Conservation (phyloP, 805 yeast genomes). For the Debaryomyces tyrocola region DNA sequence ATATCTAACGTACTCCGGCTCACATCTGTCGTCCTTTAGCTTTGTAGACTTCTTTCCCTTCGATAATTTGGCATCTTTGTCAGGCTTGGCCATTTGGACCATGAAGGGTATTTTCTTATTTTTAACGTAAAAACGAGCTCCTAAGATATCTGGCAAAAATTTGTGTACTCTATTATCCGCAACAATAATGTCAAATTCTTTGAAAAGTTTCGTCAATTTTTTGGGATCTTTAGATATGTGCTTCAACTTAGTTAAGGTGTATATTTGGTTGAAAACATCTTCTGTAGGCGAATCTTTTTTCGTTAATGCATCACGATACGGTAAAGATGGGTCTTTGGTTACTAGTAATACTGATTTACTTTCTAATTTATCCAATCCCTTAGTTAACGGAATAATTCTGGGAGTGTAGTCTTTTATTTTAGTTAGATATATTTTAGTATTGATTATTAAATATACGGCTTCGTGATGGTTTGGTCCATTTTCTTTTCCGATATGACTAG, state of each 20-base stretch:
- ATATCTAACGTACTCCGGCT: conserved; percentile 58
- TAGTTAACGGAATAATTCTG: conserved; percentile 50
- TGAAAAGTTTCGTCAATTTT: conserved; percentile 47
- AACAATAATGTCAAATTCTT: conserved; percentile 65
- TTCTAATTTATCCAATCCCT: conserved; percentile 49
- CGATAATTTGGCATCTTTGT: conserved; percentile 32
- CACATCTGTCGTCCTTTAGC: conserved; percentile 59
- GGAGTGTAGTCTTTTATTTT: conserved; percentile 40
- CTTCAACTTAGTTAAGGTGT: conserved; percentile 58
- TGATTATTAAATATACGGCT: conserved; percentile 33
- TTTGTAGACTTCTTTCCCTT: conserved; percentile 35
- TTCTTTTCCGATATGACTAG: conserved; percentile 13
- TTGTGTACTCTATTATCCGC: conserved; percentile 70
- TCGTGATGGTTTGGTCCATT: conserved; percentile 15
- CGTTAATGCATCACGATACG: conserved; percentile 50
- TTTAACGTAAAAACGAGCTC: conserved; percentile 59
- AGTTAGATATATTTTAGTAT: conserved; percentile 27
- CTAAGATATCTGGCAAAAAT: conserved; percentile 57
- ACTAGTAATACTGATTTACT: conserved; percentile 57
- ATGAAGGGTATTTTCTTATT: conserved; percentile 68
- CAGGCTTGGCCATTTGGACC: conserved; percentile 56
- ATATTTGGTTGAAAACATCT: conserved; percentile 59
- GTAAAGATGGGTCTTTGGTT: conserved; percentile 71
- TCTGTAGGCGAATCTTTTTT: conserved; percentile 55
- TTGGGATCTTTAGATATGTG: conserved; percentile 44